Conservation (phyloP, 1,284 basidiomycete species). For the Puccinia coronata region DNA sequence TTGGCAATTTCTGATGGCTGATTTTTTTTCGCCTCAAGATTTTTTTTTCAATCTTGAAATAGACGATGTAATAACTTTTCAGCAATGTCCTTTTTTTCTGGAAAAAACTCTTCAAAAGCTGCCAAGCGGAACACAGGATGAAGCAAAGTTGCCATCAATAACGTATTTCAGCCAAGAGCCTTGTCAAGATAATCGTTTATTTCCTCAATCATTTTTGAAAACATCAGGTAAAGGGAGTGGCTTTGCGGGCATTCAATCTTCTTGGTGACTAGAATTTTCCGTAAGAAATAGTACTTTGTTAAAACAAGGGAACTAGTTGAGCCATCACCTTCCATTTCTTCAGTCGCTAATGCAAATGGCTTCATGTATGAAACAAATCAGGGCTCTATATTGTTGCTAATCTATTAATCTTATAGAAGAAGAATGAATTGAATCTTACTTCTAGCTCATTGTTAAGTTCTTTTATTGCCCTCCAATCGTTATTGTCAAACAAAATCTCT, state of each 20-base stretch:
- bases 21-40: neutral
- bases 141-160: neutral
- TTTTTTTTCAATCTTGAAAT: neutral
- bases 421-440: neutral
- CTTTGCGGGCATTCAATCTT: neutral
- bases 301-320: neutral
- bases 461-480: neutral
- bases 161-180: neutral
- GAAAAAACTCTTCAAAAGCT: constrained; percentile 10
- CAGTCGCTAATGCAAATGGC: neutral
- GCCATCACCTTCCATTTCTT: constrained; percentile 26
- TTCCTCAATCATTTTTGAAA: neutral
- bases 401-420: neutral
- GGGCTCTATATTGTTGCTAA: no score
- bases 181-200: constrained; percentile 12
- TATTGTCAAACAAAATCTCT: neutral
- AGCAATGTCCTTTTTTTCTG: neutral
- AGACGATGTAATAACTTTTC: neutral
- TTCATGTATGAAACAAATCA: neutral
- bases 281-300: neutral
- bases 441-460: constrained; percentile 4
- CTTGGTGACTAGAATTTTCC: neutral
- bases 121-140: neutral
- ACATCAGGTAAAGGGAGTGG: constrained; percentile 3
- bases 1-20: neutral